Conservation (phyloP, 257 asterid species). For the Solanum ossicruentum region DNA sequence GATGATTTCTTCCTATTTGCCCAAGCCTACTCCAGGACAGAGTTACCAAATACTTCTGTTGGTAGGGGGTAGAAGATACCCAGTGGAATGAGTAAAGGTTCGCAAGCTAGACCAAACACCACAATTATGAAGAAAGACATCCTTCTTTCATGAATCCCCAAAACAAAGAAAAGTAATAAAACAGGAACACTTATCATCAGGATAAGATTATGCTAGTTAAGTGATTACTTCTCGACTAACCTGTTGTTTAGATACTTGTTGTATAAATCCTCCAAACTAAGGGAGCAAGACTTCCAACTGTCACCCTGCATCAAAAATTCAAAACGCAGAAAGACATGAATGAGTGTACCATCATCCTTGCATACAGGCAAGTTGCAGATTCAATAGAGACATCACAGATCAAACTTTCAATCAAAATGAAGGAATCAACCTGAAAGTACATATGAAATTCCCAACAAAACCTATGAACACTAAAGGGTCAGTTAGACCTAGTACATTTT, state of each 20-base stretch:
- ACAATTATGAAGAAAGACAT: too few relatives aligned
- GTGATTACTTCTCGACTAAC: slow-evolving; percentile 18
- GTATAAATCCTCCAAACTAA: slow-evolving; percentile 49
- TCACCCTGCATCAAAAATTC: slow-evolving; percentile 34
- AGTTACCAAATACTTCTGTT: neutral
- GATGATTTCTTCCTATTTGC: neutral
- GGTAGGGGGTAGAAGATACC: neutral
- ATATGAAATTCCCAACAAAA: neutral
- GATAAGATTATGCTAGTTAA: neutral
- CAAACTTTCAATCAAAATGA: neutral
- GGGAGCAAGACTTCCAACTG: slow-evolving; percentile 48
- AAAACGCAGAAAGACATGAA: neutral
- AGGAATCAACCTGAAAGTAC: neutral
- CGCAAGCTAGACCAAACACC: neutral
- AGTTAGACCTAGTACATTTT: neutral
- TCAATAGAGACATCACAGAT: neutral
- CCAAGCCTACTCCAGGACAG: neutral
- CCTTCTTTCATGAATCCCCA: neutral
- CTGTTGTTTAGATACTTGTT: slow-evolving; percentile 32
- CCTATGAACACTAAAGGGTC: neutral
- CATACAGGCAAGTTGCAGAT: neutral
- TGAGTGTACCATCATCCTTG: neutral
- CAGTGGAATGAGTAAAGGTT: neutral
- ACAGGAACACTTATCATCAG: neutral
- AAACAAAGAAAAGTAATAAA: neutral